These are phyloP conservation scores for Neurospora pannonica DNA, from an alignment of 495 filamentous ascomycete species.

Conservation along the genomic window DNA sequence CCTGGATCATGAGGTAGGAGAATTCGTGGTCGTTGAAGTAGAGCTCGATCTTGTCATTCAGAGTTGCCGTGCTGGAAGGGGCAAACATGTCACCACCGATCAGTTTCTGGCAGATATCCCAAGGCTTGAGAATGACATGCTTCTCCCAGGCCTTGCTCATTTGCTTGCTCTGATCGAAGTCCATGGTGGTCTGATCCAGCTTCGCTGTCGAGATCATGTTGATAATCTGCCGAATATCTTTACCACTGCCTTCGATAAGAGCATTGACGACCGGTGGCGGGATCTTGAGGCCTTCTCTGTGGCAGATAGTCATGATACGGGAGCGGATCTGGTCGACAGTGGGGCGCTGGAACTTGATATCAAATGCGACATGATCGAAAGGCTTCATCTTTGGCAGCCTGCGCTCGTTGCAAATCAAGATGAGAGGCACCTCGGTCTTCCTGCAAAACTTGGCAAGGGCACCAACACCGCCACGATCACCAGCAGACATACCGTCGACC, in stretches of 20 bases:
- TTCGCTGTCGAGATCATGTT: conserved; percentile 97
- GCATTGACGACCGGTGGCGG: conserved; percentile 82
- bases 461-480: conserved; percentile 91
- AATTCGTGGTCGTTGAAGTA: conserved; percentile 99
- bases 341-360: conserved; percentile 80
- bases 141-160: conserved; percentile 99
- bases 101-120: conserved; percentile 94
- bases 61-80: conserved; percentile 64
- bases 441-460: conserved; percentile 88
- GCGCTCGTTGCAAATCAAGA: conserved; percentile 96
- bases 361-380: conserved; percentile 75
- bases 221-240: conserved; percentile 95
- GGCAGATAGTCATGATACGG: conserved; percentile 88
- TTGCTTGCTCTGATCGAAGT: conserved; percentile 71
- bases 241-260: conserved; percentile 86
- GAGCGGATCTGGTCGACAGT: conserved; percentile 82
- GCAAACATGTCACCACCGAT: conserved; percentile 81
- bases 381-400: conserved; percentile 94
- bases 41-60: conserved; percentile 96
- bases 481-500: conserved; percentile 97
- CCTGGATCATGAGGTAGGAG: conserved; percentile 92
- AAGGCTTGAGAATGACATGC: conserved; percentile 88
- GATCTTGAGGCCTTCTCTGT: conserved; percentile 79
- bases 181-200: conserved; percentile 67
- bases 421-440: conserved; percentile 89